A percentile compares a stretch with the other conserved stretches of the same genome.
Evolutionary conservation across 106 monocot species (phyloP).

Genomic region (Allium fistulosum): DNA sequence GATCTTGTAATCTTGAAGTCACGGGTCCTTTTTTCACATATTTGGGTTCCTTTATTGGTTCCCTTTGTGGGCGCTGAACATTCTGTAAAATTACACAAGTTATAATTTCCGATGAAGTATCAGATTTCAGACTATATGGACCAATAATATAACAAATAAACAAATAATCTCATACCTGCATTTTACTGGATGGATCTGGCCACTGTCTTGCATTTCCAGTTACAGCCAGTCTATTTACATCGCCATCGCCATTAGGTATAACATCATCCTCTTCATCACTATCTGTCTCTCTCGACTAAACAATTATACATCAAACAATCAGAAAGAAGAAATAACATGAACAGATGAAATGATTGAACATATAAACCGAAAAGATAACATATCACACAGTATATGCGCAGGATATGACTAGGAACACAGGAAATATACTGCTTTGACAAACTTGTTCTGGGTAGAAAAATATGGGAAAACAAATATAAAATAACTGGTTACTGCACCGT

Average conservation of each 20-base stretch:
- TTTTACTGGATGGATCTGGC: conserved; percentile 36
- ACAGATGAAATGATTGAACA: too few species aligned
- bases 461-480: background rate
- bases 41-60: conserved; percentile 18
- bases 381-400: background rate
- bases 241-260: conserved; percentile 15
- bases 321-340: background rate
- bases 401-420: background rate
- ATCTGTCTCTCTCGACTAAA: conserved; percentile 40
- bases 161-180: conserved; percentile 26
- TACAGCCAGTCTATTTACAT: conserved; percentile 19
- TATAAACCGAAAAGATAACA: background rate
- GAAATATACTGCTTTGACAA: too few species aligned
- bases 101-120: too few species aligned
- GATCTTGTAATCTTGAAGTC: conserved; percentile 4
- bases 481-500: background rate
- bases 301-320: conserved; percentile 4
- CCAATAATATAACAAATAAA: too few species aligned
- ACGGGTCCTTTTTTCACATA: conserved; percentile 27
- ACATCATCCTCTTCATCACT: conserved; percentile 14
- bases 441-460: background rate
- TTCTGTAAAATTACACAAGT: conserved; percentile 4
- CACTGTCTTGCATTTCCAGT: conserved; percentile 40
- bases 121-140: too few species aligned
- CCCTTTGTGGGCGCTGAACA: conserved; percentile 20